A percentile compares a stretch with the other conserved stretches of the same genome.
Conservation (phyloP, 179 eudicot species). For the Patellifolia procumbens region DNA sequence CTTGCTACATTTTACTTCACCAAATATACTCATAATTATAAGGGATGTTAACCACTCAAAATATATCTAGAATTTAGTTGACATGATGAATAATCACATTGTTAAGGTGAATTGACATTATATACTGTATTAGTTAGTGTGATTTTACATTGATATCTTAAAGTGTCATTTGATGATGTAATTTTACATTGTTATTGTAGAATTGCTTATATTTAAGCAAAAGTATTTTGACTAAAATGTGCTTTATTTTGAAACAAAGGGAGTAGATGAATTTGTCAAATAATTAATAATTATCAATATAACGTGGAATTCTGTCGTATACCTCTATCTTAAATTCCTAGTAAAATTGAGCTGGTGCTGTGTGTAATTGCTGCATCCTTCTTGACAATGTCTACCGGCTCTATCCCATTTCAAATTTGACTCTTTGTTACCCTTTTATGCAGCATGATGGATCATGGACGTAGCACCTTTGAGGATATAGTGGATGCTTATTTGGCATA, state of each 20-base stretch:
- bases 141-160: not conserved
- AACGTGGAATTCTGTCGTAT: not conserved
- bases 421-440: slow-evolving; percentile 6
- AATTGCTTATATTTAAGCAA: not conserved
- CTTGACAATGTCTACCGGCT: not conserved
- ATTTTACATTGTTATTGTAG: not conserved
- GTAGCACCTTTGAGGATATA: slow-evolving; percentile 77
- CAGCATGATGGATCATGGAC: slow-evolving; percentile 63
- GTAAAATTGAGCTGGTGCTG: no score
- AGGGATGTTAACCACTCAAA: not conserved
- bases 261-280: not conserved
- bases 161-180: not conserved
- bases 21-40: not conserved
- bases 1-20: not conserved
- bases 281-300: not conserved
- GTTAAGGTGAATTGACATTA: not conserved
- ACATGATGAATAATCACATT: not conserved
- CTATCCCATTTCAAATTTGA: not conserved
- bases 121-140: no score
- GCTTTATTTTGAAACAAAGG: not conserved
- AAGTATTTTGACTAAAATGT: not conserved
- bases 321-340: not conserved
- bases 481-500: slow-evolving; percentile 91
- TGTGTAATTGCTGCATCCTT: not conserved
- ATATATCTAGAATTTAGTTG: not conserved